A percentile compares a stretch with the other conserved stretches of the same genome.
These are phyloP conservation scores for Tuber borchii DNA, from an alignment of 495 filamentous ascomycete genomes.

Conservation along the genomic window DNA sequence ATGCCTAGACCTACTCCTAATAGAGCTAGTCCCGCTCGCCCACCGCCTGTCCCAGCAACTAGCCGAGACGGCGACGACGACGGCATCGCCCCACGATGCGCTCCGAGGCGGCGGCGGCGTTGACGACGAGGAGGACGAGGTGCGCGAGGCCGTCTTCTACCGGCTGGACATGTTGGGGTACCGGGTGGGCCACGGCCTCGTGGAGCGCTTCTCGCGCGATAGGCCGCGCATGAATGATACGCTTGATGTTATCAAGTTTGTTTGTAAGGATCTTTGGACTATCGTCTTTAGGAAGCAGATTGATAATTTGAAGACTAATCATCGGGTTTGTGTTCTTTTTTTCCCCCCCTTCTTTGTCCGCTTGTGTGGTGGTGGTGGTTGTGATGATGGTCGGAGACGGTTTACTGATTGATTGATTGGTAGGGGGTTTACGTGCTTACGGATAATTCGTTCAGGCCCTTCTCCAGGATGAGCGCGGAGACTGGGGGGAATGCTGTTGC, in stretches of 20 bases:
- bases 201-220: constrained; percentile 84
- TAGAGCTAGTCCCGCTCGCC: constrained; percentile 92
- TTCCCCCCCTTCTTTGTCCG: background rate
- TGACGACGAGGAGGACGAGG: constrained; percentile 67
- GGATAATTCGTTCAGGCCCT: constrained; percentile 84
- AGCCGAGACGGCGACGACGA: background rate
- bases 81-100: background rate
- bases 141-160: constrained; percentile 73
- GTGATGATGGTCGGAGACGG: no score
- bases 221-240: constrained; percentile 80
- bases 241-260: constrained; percentile 89
- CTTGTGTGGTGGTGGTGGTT: background rate
- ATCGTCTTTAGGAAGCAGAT: constrained; percentile 92
- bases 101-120: constrained; percentile 21
- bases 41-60: constrained; percentile 58
- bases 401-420: constrained; percentile 8
- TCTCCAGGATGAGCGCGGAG: constrained; percentile 77
- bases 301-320: constrained; percentile 97
- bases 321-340: constrained; percentile 55
- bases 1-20: constrained; percentile 84
- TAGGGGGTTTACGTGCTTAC: constrained; percentile 94
- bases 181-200: constrained; percentile 84
- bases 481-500: constrained; percentile 61
- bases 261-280: constrained; percentile 96
- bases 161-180: constrained; percentile 82